phyloP scores from a whole-genome alignment of 2,329 filamentous ascomycete species.

The Mycogone perniciosa region DNA sequence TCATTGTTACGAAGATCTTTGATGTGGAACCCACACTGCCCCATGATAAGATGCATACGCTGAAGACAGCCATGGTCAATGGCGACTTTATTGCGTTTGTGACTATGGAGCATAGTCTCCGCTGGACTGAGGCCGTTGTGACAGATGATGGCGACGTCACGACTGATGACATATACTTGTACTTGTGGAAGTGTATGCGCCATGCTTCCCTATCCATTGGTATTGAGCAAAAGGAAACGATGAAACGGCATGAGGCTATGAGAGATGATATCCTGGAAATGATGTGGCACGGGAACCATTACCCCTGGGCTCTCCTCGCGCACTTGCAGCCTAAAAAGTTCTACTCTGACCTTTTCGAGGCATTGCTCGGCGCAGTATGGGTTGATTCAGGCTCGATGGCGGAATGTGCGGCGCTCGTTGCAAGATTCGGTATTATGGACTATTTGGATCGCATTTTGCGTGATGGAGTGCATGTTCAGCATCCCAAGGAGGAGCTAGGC shows the following conservation, averaged over 20 bases:
- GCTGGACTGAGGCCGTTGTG: conserved; percentile 17
- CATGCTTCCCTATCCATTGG: conserved; percentile 45
- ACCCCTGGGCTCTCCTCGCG: conserved; percentile 72
- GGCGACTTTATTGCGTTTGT: conserved; percentile 73
- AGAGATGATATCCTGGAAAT: conserved; percentile 42
- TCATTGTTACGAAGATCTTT: conserved; percentile 62
- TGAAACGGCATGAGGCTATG: conserved; percentile 41
- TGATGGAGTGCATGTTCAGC: conserved; percentile 49
- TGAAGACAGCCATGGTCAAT: conserved; percentile 73
- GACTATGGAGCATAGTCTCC: conserved; percentile 45
- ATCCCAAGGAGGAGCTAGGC: conserved; percentile 65
- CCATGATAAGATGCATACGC: conserved; percentile 62
- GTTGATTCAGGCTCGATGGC: conserved; percentile 65
- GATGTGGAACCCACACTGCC: conserved; percentile 33
- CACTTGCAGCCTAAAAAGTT: conserved; percentile 65
- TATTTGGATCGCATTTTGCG: conserved; percentile 57
- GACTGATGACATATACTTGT: conserved; percentile 23
- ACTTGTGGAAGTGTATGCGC: conserved; percentile 66
- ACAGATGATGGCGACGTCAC: conserved; percentile 15
- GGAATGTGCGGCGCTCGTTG: conserved; percentile 54
- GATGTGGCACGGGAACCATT: conserved; percentile 45
- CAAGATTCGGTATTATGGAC: conserved; percentile 57
- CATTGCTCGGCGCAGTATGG: conserved; percentile 74
- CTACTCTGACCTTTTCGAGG: conserved; percentile 78
- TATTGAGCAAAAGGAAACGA: conserved; percentile 37